phyloP scores from a whole-genome alignment of 495 filamentous ascomycete genomes.

The Hypoxylon lienhwacheense region DNA sequence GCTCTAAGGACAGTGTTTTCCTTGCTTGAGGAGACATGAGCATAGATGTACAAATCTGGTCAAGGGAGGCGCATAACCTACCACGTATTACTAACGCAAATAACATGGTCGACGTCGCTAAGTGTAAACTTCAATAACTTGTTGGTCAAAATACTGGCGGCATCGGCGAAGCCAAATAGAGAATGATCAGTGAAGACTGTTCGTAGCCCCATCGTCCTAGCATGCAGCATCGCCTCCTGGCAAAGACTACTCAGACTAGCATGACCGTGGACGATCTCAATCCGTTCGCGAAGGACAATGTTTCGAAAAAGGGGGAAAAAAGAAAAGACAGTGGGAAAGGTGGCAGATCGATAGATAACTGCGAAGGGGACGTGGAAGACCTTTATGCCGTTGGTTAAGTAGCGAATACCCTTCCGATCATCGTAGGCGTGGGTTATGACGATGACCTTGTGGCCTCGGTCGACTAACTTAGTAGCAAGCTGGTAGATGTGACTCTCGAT shows the following conservation, averaged over 20 bases:
- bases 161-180: slow-evolving; percentile 97
- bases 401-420: slow-evolving; percentile 88
- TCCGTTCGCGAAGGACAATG: slow-evolving; percentile 88
- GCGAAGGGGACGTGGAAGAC: slow-evolving; percentile 97
- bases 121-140: slow-evolving; percentile 94
- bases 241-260: slow-evolving; percentile 88
- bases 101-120: slow-evolving; percentile 97
- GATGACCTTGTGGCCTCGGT: slow-evolving; percentile 96
- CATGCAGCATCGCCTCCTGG: slow-evolving; percentile 93
- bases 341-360: slow-evolving; percentile 89
- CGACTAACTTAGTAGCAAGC: slow-evolving; percentile 90
- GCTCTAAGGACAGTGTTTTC: slow-evolving; percentile 97
- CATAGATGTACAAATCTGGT: background rate
- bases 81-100: slow-evolving; percentile 98
- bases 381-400: slow-evolving; percentile 96
- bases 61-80: slow-evolving; percentile 42
- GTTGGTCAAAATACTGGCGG: slow-evolving; percentile 92
- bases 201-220: slow-evolving; percentile 90
- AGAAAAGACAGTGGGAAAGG: slow-evolving; percentile 97
- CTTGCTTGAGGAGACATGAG: slow-evolving; percentile 57
- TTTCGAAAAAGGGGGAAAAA: slow-evolving; percentile 97
- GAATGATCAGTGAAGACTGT: slow-evolving; percentile 98
- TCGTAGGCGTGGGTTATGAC: slow-evolving; percentile 97
- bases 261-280: slow-evolving; percentile 97
- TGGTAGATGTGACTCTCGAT: slow-evolving; percentile 99